A percentile compares a stretch with the other conserved stretches of the same genome.
These are phyloP conservation scores for Triangularia verruculosa DNA, from an alignment of 2,329 filamentous ascomycete genomes.

Conservation along the genomic window DNA sequence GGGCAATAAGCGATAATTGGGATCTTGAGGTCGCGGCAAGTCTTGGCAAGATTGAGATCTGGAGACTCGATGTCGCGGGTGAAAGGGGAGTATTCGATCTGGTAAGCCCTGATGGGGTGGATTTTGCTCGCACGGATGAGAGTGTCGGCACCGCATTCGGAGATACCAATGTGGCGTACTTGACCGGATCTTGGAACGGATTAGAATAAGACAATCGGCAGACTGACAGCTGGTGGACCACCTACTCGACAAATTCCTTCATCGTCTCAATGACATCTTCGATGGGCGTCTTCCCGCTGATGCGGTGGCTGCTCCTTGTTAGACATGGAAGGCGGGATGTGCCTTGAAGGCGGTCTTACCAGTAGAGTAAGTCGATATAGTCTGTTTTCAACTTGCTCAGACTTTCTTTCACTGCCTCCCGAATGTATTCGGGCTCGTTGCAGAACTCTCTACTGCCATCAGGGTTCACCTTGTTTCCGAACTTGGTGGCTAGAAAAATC, in stretches of 20 bases:
- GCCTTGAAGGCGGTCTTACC: conserved; percentile 8
- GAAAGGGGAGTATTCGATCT: conserved; percentile 53
- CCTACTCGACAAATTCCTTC: conserved; percentile 39
- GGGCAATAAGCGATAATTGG: conserved; percentile 42
- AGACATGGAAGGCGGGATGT: not conserved
- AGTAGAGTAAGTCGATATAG: conserved; percentile 47
- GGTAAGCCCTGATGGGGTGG: conserved; percentile 49
- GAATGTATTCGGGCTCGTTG: conserved; percentile 40
- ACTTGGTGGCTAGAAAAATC: conserved; percentile 54
- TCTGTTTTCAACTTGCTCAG: conserved; percentile 40
- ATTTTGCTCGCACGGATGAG: conserved; percentile 49
- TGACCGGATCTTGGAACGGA: conserved; percentile 39
- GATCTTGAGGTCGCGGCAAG: conserved; percentile 47
- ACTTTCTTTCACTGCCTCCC: conserved; percentile 39
- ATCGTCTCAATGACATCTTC: conserved; percentile 49
- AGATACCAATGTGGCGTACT: conserved; percentile 51
- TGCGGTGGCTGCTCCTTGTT: conserved; percentile 35
- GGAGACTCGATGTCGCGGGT: conserved; percentile 46
- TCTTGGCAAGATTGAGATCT: conserved; percentile 38
- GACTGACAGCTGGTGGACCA: not conserved
- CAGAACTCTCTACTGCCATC: conserved; percentile 28
- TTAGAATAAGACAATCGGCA: not conserved
- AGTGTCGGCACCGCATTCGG: conserved; percentile 46
- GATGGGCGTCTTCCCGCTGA: conserved; percentile 42
- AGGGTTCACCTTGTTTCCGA: conserved; percentile 36